Evolutionary conservation across 2,329 filamentous ascomycete genomes (phyloP).

Genomic region (Sphaerulina vaccinii): DNA sequence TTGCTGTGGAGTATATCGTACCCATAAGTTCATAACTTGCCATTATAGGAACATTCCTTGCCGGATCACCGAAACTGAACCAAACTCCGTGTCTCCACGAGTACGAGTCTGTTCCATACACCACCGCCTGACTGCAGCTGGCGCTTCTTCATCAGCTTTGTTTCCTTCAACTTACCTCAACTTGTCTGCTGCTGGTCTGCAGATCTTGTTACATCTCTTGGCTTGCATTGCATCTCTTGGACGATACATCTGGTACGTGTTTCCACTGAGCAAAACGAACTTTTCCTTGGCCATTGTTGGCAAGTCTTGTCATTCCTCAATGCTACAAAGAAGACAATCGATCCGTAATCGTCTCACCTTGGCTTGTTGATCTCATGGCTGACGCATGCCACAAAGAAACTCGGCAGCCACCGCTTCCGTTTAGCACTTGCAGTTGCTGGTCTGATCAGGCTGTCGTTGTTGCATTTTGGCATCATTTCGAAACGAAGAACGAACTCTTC

Average conservation of each 20-base stretch:
- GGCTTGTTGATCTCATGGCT: background rate
- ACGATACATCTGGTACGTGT: background rate
- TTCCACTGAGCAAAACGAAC: conserved; percentile 1
- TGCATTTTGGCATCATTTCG: background rate
- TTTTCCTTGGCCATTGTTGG: conserved; percentile 4
- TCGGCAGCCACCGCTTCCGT: background rate
- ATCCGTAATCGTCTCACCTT: background rate
- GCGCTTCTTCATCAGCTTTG: background rate
- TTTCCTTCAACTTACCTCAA: background rate
- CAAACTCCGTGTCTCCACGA: conserved; percentile 2
- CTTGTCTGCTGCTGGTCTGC: conserved; percentile 11
- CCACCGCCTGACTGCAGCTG: background rate
- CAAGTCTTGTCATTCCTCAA: conserved; percentile 11
- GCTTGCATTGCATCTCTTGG: conserved; percentile 5
- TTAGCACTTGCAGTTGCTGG: background rate
- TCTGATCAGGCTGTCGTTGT: background rate
- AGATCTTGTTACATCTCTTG: background rate
- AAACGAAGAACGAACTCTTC: background rate
- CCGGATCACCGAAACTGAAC: conserved; percentile 7
- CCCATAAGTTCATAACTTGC: background rate
- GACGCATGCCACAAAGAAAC: background rate
- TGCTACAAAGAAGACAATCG: background rate
- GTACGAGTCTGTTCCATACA: background rate
- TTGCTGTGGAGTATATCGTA: conserved; percentile 2
- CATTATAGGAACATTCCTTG: background rate